A percentile compares a stretch with the other conserved stretches of the same genome.
Evolutionary conservation across 2,329 filamentous ascomycete genomes (phyloP).

Genomic region (Alternaria triticimaculans): DNA sequence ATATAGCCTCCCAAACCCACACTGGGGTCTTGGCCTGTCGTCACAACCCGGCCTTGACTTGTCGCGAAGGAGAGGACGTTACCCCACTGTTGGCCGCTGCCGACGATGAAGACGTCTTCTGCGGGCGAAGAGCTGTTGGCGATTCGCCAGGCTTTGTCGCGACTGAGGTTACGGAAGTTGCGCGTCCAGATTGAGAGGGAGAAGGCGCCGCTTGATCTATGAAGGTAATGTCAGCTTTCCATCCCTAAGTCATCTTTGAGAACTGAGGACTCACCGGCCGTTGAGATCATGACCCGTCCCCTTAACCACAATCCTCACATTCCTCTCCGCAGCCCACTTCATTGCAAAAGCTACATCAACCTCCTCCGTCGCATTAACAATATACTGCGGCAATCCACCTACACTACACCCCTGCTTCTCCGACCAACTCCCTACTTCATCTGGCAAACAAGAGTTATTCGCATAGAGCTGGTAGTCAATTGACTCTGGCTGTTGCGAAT

Average conservation of each 20-base stretch:
- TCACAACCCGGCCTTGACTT: neutral
- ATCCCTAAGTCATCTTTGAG: no score
- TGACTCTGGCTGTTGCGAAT: conserved; percentile 40
- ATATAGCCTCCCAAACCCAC: conserved; percentile 54
- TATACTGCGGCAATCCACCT: neutral
- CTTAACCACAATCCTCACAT: conserved; percentile 20
- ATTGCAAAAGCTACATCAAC: conserved; percentile 36
- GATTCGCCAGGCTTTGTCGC: neutral
- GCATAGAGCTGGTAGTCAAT: conserved; percentile 13
- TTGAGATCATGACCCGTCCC: conserved; percentile 17
- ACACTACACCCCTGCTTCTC: neutral
- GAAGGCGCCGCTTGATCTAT: neutral
- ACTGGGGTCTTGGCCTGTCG: conserved; percentile 30
- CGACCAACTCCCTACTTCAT: neutral
- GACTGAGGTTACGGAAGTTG: neutral
- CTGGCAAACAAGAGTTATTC: neutral
- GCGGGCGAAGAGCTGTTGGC: neutral
- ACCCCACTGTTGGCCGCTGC: neutral
- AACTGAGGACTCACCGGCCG: no score
- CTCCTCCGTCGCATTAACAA: conserved; percentile 17
- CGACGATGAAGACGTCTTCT: neutral
- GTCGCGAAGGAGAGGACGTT: neutral
- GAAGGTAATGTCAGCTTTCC: neutral
- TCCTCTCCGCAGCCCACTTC: conserved; percentile 26
- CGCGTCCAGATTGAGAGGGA: neutral